Conservation (phyloP, 345 rosid species). For the Rubroshorea leprosula region DNA sequence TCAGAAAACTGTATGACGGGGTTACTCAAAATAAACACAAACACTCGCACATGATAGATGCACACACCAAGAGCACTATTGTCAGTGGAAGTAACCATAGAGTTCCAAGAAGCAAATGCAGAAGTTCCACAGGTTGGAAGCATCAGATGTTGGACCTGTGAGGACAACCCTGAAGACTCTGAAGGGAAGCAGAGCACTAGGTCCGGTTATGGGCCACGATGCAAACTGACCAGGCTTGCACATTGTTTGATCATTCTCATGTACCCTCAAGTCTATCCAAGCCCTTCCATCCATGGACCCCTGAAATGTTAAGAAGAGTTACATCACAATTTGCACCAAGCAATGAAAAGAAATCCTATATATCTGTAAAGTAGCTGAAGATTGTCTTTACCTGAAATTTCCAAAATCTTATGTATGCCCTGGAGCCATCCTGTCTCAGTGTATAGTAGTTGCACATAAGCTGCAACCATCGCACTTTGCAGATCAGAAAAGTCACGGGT, state of each 20-base stretch:
- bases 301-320: conserved; percentile 35
- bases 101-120: conserved; percentile 90
- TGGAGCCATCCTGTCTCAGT: conserved; percentile 86
- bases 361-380: background rate
- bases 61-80: no score
- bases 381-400: conserved; percentile 62
- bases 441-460: conserved; percentile 95
- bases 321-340: conserved; percentile 18
- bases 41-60: no score
- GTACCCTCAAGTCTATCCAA: conserved; percentile 72
- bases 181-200: background rate
- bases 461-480: conserved; percentile 44
- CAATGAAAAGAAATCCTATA: background rate
- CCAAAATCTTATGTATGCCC: conserved; percentile 76
- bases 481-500: conserved; percentile 35
- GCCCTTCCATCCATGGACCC: conserved; percentile 72
- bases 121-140: conserved; percentile 68
- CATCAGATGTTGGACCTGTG: conserved; percentile 65
- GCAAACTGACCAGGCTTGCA: conserved; percentile 26
- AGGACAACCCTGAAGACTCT: conserved; percentile 53
- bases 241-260: background rate
- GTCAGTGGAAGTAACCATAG: no score
- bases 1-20: no score
- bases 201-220: background rate
- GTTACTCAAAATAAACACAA: no score